Conservation (phyloP, 306 rosid genomes). For the Fragaria nilgerrensis region DNA sequence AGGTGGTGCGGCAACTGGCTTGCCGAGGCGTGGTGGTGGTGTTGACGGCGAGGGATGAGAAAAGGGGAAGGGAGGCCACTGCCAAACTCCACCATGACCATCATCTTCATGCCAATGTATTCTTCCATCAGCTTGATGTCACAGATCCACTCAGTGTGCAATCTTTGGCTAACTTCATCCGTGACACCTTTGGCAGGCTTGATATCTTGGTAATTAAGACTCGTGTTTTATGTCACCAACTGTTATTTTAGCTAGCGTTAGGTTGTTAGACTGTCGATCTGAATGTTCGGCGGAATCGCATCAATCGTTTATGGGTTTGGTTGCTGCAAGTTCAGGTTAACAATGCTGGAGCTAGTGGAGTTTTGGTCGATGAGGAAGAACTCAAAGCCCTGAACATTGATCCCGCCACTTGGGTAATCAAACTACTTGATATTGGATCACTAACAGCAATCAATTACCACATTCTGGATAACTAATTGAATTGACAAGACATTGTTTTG, state of each 20-base stretch:
- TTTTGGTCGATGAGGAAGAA: slow-evolving; percentile 36
- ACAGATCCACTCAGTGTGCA: slow-evolving; percentile 34
- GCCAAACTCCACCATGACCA: slow-evolving; percentile 34
- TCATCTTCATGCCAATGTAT: slow-evolving; percentile 16
- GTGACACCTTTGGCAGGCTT: slow-evolving; percentile 40
- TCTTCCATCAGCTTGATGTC: slow-evolving; percentile 58
- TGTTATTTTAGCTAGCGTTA: background rate
- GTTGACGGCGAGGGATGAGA: slow-evolving; percentile 50
- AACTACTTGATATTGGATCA: background rate
- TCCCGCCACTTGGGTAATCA: slow-evolving; percentile 37
- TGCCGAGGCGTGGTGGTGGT: slow-evolving; percentile 41
- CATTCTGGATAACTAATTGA: background rate
- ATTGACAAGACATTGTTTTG: background rate
- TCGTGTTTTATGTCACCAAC: background rate
- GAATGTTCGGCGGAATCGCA: background rate
- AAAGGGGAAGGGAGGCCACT: slow-evolving; percentile 38
- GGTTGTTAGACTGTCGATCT: background rate
- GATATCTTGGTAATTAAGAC: slow-evolving; percentile 45
- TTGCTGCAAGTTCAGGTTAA: slow-evolving; percentile 47
- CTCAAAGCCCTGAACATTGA: slow-evolving; percentile 45
- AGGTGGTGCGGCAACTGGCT: slow-evolving; percentile 44
- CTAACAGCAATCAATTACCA: background rate
- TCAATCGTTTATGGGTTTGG: background rate
- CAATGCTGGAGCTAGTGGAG: slow-evolving; percentile 52
- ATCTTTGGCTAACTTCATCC: slow-evolving; percentile 39